Conservation (phyloP, 495 filamentous ascomycete species). For the Mytilinidion resinicola region DNA sequence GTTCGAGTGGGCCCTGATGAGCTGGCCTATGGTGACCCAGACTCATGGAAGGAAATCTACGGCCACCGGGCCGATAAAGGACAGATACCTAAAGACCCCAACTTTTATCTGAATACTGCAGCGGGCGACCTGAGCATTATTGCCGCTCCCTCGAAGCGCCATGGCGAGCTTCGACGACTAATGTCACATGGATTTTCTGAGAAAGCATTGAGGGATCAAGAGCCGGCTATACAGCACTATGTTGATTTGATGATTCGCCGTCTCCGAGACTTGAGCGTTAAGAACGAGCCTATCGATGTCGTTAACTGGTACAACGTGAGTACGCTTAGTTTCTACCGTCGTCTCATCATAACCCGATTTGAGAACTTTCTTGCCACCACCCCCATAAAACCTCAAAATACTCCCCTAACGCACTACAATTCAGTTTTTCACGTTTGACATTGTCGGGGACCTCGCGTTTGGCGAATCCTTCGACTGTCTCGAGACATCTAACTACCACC, state of each 20-base stretch:
- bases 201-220: slow-evolving; percentile 9
- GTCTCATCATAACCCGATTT: no score
- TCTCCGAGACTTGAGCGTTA: neutral
- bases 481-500: slow-evolving; percentile 33
- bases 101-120: neutral
- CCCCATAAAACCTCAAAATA: no score
- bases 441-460: slow-evolving; percentile 52
- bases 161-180: slow-evolving; percentile 1
- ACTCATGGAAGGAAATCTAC: slow-evolving; percentile 7
- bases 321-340: no score
- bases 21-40: neutral
- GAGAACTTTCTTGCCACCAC: no score
- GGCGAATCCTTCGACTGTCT: slow-evolving; percentile 46
- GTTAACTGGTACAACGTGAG: slow-evolving; percentile 1
- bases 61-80: neutral
- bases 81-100: neutral
- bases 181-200: slow-evolving; percentile 11
- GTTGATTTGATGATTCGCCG: neutral
- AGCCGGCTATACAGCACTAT: slow-evolving; percentile 3
- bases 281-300: neutral
- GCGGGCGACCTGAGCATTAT: neutral
- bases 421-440: slow-evolving; percentile 41
- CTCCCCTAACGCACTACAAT: neutral
- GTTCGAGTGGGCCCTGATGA: slow-evolving; percentile 4
- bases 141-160: neutral